Evolutionary conservation across 2,329 filamentous ascomycete species (phyloP).

Genomic region (Macrophomina phaseolina): DNA sequence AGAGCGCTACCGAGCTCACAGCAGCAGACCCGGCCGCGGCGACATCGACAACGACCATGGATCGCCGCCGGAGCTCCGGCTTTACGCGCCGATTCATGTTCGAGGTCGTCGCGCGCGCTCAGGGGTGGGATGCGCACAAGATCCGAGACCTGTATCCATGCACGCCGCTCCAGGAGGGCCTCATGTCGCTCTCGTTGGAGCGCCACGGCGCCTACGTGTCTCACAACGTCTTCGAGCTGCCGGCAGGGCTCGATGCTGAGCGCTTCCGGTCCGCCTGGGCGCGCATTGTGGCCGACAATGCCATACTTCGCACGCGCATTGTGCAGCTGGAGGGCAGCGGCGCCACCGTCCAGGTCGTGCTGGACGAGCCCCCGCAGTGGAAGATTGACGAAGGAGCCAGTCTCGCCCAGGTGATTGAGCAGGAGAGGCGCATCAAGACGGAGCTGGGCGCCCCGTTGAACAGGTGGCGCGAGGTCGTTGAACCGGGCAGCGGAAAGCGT

Average conservation of each 20-base stretch:
- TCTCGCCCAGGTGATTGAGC: no score
- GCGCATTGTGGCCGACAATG: conserved; percentile 35
- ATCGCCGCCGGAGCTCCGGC: no score
- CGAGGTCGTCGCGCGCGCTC: no score
- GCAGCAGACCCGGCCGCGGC: no score
- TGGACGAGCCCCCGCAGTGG: background rate
- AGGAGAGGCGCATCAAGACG: no score
- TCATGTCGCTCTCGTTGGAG: conserved; percentile 48
- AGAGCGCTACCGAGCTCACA: no score
- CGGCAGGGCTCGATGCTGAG: conserved; percentile 38
- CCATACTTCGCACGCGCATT: conserved; percentile 40
- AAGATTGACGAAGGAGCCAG: no score
- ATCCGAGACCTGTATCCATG: conserved; percentile 51
- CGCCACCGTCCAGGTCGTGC: background rate
- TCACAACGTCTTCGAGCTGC: conserved; percentile 41
- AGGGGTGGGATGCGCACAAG: no score
- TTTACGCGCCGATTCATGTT: no score
- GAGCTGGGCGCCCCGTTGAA: background rate
- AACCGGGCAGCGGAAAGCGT: conserved; percentile 22
- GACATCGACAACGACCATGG: no score
- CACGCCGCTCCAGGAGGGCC: conserved; percentile 48
- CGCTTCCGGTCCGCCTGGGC: conserved; percentile 45
- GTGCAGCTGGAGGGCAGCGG: conserved; percentile 26
- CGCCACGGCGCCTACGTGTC: conserved; percentile 43
- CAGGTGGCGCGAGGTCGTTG: conserved; percentile 33